phyloP scores from a whole-genome alignment of 108 stramenopile genomes.

The Pinguiococcus pyrenoidosus region DNA sequence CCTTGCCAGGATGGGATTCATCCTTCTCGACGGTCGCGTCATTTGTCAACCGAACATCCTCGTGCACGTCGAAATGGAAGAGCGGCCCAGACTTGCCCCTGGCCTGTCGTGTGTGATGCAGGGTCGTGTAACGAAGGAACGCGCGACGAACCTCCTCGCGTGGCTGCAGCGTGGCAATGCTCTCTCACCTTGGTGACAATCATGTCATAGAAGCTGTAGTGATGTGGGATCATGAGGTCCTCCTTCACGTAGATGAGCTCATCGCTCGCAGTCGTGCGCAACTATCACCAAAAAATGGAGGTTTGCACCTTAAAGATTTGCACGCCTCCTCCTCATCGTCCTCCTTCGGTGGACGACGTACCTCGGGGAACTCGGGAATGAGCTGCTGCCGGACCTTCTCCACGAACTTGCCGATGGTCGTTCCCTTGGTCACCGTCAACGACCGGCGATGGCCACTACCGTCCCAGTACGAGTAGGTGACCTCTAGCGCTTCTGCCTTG shows the following conservation, averaged over 20 bases:
- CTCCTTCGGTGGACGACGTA: neutral
- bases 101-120: no score
- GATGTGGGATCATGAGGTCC: constrained; percentile 87
- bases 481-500: constrained; percentile 64
- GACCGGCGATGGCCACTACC: constrained; percentile 79
- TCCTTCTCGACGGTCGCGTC: constrained; percentile 85
- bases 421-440: constrained; percentile 59
- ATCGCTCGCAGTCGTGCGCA: constrained; percentile 24
- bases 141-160: no score
- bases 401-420: constrained; percentile 70
- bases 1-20: constrained; percentile 90
- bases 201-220: constrained; percentile 88
- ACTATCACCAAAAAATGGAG: neutral
- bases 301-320: no score
- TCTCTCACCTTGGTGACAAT: constrained; percentile 87
- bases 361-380: neutral
- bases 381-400: constrained; percentile 63
- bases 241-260: constrained; percentile 94
- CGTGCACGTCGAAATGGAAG: constrained; percentile 89
- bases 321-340: no score
- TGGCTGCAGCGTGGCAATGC: no score
- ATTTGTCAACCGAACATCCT: constrained; percentile 59
- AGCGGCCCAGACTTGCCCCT: constrained; percentile 87
- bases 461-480: constrained; percentile 93
- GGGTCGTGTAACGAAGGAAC: no score